Base-by-base conservation (phyloP, 2,329 filamentous ascomycete species). In the Dactylellina haptotyla region DNA sequence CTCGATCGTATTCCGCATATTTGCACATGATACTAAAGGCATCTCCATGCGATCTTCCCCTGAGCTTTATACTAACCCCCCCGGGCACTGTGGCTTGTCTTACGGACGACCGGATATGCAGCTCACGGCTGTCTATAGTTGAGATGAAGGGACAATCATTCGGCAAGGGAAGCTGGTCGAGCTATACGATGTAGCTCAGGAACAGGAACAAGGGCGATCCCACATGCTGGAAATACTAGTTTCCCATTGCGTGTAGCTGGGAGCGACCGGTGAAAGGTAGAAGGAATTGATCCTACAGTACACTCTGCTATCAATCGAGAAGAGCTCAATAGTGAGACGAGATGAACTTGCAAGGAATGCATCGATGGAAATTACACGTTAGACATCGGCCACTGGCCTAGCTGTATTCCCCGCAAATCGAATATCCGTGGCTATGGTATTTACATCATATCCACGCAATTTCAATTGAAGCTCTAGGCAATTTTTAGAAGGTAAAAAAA, bases 81-180 rank as follows among this genome's bases (percentile, higher is more conserved):
- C 28, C 20, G 8, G 39, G 20, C 18, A 28, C 28, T 20, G 30
- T 48, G 39, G 61, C 58, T 18, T 53, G 50, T 46, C 43, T 58
- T 71, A 57, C 66, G 66, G 66, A 59, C 66, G 23, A 71, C 41
- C 66, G 66, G 66, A 71, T 63, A 45, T 53, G 50, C 50, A 63
- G 18, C 23, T 18, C 43, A 45, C 9, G 37, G 12, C 18, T 4
- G 18, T 4, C 9, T 25, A n/a, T 18, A 46, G 54, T 46, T 45
- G 54, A 61, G 34, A 46, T 53, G 54, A 43, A 59, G 8, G 32
- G 30, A 20, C 16, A 45, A 53, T 43, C 30, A 14, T 16, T 50
- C 3, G 23, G 34, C 26, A 8, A 30, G 39, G 28, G 26, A 32
- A 39, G 39, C 26, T 57, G 18, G 30, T 32, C 23, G 4, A 48